phyloP scores from a whole-genome alignment of 768 basidiomycete species.

The Mycena galopus region DNA sequence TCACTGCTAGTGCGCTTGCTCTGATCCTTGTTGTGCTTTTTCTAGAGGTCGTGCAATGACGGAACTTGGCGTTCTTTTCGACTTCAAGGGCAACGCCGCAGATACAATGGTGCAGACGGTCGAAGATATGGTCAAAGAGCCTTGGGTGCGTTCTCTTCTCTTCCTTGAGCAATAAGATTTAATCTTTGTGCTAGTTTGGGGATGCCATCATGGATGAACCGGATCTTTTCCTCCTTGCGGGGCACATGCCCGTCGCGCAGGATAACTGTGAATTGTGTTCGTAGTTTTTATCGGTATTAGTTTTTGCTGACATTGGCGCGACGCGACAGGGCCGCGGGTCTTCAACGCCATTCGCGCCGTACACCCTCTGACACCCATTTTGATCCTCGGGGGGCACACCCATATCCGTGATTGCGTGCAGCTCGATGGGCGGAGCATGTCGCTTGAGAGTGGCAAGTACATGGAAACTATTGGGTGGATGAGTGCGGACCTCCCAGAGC shows the following conservation, averaged over 20 bases:
- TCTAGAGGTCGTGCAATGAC: constrained; percentile 77
- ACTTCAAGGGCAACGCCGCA: constrained; percentile 78
- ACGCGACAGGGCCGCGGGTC: constrained; percentile 71
- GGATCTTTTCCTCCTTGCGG: constrained; percentile 83
- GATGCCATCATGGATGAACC: constrained; percentile 86
- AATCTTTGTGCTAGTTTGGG: constrained; percentile 64
- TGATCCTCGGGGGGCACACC: constrained; percentile 85
- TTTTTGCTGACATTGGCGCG: background rate
- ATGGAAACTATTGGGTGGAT: constrained; percentile 93
- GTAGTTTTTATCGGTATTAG: background rate
- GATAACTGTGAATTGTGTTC: constrained; percentile 68
- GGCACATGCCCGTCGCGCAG: constrained; percentile 85
- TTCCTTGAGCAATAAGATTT: background rate
- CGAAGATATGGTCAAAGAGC: constrained; percentile 80
- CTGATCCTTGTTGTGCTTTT: background rate
- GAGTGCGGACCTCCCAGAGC: constrained; percentile 57
- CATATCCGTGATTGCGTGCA: constrained; percentile 87
- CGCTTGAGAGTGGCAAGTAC: constrained; percentile 87
- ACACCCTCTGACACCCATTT: constrained; percentile 82
- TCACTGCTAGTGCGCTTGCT: background rate
- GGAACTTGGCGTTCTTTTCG: constrained; percentile 82
- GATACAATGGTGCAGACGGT: constrained; percentile 85
- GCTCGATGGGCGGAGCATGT: constrained; percentile 80
- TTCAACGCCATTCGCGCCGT: constrained; percentile 79
- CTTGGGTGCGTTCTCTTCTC: constrained; percentile 64